These are phyloP conservation scores for Kodamaea hsintzibuensis DNA, from an alignment of 805 yeast species.

Conservation along the genomic window DNA sequence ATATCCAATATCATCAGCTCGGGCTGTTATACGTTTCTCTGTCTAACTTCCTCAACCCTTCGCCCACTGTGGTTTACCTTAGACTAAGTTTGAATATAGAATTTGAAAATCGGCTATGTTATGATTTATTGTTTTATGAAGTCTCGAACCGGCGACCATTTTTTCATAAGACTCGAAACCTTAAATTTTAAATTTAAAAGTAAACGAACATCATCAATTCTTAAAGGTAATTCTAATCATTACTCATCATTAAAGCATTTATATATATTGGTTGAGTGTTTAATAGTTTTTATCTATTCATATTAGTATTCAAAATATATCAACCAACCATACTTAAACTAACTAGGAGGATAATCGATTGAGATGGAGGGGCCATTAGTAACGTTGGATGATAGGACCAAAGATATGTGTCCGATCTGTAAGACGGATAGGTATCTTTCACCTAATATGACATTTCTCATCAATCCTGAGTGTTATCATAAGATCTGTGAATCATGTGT, in stretches of 20 bases:
- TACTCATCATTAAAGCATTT: neutral
- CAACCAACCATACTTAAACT: too few relatives aligned
- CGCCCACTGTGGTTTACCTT: neutral
- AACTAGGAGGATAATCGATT: neutral
- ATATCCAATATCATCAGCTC: constrained; percentile 11
- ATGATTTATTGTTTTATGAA: neutral
- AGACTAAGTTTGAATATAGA: neutral
- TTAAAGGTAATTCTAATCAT: neutral
- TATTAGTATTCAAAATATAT: neutral
- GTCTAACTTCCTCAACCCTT: neutral
- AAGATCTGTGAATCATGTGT: constrained; percentile 97
- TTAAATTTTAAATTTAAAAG: too few relatives aligned
- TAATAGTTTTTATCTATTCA: too few relatives aligned
- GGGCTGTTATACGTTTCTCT: too few relatives aligned
- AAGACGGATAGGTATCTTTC: constrained; percentile 91
- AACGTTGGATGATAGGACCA: constrained; percentile 47
- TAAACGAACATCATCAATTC: neutral
- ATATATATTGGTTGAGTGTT: too few relatives aligned
- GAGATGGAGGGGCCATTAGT: constrained; percentile 1
- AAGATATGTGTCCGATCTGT: constrained; percentile 96
- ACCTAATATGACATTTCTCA: constrained; percentile 88
- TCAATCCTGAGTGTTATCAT: constrained; percentile 97
- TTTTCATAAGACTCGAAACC: too few relatives aligned
- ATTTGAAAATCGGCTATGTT: too few relatives aligned
- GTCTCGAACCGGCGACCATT: neutral